A percentile compares a stretch with the other conserved stretches of the same genome.
Evolutionary conservation across 2,329 filamentous ascomycete genomes (phyloP).

Genomic region (Alternaria atra): DNA sequence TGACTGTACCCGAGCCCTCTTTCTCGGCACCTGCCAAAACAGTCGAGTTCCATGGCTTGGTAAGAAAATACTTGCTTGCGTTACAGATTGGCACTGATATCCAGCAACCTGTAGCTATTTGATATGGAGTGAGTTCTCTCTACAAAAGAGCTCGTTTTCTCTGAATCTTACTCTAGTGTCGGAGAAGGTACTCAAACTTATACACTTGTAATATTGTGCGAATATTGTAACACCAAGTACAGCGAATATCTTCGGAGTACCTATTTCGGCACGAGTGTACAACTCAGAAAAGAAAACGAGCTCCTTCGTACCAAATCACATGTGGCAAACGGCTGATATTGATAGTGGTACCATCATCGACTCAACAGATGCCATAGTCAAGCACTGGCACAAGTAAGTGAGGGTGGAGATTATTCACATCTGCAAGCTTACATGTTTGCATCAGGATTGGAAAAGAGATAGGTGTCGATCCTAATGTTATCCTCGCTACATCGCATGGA

Average conservation of each 20-base stretch:
- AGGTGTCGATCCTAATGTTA: constrained; percentile 82
- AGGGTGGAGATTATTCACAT: background rate
- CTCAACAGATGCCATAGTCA: constrained; percentile 77
- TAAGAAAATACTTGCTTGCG: constrained; percentile 29
- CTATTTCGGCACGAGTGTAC: no score
- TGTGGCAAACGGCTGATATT: constrained; percentile 13
- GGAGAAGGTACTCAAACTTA: no score
- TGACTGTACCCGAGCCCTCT: constrained; percentile 45
- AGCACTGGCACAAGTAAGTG: constrained; percentile 76
- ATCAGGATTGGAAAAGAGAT: constrained; percentile 80
- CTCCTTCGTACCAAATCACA: background rate
- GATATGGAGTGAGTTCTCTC: constrained; percentile 44
- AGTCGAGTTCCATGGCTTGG: constrained; percentile 55
- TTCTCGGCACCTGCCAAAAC: constrained; percentile 55
- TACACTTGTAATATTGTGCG: no score
- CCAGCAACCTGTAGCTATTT: constrained; percentile 39
- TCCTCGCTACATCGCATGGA: constrained; percentile 90
- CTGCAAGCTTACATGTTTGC: constrained; percentile 16
- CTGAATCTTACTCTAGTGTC: no score
- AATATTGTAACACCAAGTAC: no score
- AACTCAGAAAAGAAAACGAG: no score
- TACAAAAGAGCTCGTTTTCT: no score
- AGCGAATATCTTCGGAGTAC: no score
- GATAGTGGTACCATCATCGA: constrained; percentile 80
- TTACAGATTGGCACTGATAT: constrained; percentile 2